Base-by-base conservation (phyloP, 192 early-diverging fungal species). In the Mortierella hygrophila region DNA sequence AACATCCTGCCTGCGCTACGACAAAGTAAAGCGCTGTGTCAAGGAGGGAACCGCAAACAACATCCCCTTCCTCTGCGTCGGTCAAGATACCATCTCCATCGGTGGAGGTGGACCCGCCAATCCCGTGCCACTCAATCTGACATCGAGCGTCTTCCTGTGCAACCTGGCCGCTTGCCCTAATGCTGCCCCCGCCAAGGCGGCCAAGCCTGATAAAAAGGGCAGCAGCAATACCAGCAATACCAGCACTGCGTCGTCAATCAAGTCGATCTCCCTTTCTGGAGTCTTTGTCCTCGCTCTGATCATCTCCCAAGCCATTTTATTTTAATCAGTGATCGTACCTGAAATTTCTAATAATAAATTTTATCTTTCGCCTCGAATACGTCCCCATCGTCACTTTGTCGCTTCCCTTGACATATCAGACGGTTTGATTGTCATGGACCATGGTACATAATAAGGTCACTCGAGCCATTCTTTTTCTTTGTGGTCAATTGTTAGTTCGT, bases 1-100 rank as follows among this genome's bases (percentile, higher is more conserved):
- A 21, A 75, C 82, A 21, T 78, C 82, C 10, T 83, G 82, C 32
- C 29, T 83, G 11, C 76, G 82, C 4, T 83, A 75, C 72, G 35
- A 76, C 9, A 83, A 78, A 26, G 71, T 83, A 63, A 78, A 83
- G 49, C 60, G 54, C 18, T 83, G 82, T 37, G 46, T 78, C 72
- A 69, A 54, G 2, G 76, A 78, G 6, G 82, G 82, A 0, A 63
- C 20, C 1, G 49, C 42, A 37, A 70, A 69, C 47, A 46, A 75
- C 23, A 29, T 78, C 3, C 78, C 52, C 52, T 83, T 78, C 55
- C 60, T 74, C 38, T 83, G 82, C 46, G 82, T 83, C 69, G 72
- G 40, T 18, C 32, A 52, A 7, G 42, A 83, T 63, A 55, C 82
- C 3, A 78, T 83, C 37, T 21, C 82, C 20, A 74, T 78, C 46